Evolutionary conservation across 1,284 basidiomycete genomes (phyloP).

Genomic region (Gastroboletus turbinatus): DNA sequence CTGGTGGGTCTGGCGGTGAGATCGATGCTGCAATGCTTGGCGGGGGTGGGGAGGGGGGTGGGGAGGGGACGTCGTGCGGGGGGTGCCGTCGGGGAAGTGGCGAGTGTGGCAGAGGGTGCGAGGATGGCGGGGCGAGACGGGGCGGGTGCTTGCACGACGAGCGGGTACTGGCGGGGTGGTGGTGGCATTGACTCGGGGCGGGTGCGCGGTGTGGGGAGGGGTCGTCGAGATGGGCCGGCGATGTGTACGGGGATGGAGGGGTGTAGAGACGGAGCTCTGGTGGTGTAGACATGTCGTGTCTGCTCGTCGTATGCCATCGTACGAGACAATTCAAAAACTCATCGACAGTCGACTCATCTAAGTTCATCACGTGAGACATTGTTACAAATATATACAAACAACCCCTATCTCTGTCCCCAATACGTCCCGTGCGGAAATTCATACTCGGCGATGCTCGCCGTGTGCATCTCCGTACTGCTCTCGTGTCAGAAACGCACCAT

Average conservation of each 20-base stretch:
- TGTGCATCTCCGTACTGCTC: conserved; percentile 72
- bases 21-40: conserved; percentile 27
- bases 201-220: conserved; percentile 29
- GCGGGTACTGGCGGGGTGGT: conserved; percentile 19
- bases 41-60: conserved; percentile 16
- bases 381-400: conserved; percentile 25
- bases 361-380: conserved; percentile 16
- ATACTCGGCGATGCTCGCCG: conserved; percentile 65
- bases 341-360: background rate
- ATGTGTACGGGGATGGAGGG: background rate
- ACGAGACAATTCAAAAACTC: conserved; percentile 6
- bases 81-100: conserved; percentile 17
- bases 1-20: conserved; percentile 19
- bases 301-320: conserved; percentile 28
- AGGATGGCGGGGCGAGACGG: conserved; percentile 34
- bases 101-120: conserved; percentile 16
- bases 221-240: conserved; percentile 27
- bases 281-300: no score
- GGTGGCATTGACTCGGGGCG: conserved; percentile 35
- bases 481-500: conserved; percentile 4
- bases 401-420: conserved; percentile 42
- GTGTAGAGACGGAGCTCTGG: background rate
- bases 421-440: conserved; percentile 74
- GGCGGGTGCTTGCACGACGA: conserved; percentile 32
- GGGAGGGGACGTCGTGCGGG: conserved; percentile 29